Percentiles rank a stretch among this genome's conserved stretches.
These are phyloP conservation scores for Cordyceps cateniannulata DNA, from an alignment of 2,329 filamentous ascomycete genomes.

Conservation along the genomic window DNA sequence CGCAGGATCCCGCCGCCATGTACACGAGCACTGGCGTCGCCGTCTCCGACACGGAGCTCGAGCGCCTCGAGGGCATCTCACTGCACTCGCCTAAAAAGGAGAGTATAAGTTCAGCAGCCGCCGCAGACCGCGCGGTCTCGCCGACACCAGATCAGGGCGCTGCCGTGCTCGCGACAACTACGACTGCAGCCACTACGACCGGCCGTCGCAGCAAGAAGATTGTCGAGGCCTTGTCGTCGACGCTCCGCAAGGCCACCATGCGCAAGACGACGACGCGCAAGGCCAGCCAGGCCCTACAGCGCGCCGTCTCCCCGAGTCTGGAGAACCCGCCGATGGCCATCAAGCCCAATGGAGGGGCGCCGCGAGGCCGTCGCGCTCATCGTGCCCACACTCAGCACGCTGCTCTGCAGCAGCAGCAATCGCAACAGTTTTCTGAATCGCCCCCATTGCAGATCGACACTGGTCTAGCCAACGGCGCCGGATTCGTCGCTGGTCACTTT, in stretches of 20 bases:
- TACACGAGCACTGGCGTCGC: background rate
- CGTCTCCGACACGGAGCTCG: constrained; percentile 43
- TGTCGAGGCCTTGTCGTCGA: constrained; percentile 35
- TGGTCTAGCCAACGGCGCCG: constrained; percentile 17
- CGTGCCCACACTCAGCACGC: constrained; percentile 17
- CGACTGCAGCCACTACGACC: constrained; percentile 17
- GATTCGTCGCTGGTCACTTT: constrained; percentile 30
- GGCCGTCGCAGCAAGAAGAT: constrained; percentile 33
- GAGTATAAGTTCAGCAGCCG: background rate
- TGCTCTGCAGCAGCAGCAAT: background rate
- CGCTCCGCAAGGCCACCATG: constrained; percentile 32
- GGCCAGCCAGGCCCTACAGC: constrained; percentile 14
- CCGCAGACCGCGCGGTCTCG: constrained; percentile 17
- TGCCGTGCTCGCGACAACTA: constrained; percentile 17
- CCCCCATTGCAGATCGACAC: constrained; percentile 20
- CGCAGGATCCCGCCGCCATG: constrained; percentile 3
- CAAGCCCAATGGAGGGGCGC: constrained; percentile 23
- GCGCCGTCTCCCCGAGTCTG: constrained; percentile 26
- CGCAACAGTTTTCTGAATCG: constrained; percentile 13
- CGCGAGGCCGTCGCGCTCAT: constrained; percentile 14
- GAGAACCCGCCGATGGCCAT: constrained; percentile 28
- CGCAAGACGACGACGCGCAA: constrained; percentile 25
- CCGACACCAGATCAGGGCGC: constrained; percentile 22
- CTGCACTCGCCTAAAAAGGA: constrained; percentile 31
- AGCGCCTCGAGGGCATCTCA: constrained; percentile 41